Base-by-base conservation (phyloP, 73 alveolate genomes). In the Stentor roeselii region DNA sequence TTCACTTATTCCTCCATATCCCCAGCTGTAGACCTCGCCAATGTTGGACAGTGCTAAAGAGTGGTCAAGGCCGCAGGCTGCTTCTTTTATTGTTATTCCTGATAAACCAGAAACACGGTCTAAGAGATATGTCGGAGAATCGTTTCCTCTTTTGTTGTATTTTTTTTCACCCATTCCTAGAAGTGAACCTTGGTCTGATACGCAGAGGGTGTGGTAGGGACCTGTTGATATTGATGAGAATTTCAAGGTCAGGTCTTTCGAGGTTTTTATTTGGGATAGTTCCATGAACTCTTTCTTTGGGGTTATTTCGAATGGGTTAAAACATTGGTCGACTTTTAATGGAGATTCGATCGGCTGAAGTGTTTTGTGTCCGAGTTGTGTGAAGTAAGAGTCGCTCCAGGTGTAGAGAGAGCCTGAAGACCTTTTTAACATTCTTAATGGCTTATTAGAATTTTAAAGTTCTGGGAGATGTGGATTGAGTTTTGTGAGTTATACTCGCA, bases 1-100 rank as follows among this genome's bases (percentile, higher is more conserved):
- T 14, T 67, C 0, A 67, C 27, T 67, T 67, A 27, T 40, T 21
- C 80, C 80, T 30, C 80, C 80, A 67, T 67, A 67, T 67, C 80
- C 80, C 80, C 80, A 67, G 41, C 42, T 67, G 37, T 21, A 67
- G 2, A 67, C 80, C 34, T 32, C 34, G 11, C 80, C 80, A 67
- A 1, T 30, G 2, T 34, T 32, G 11, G 1, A 27, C 41, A 67
- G 2, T 30, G 80, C 80, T 2, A 67, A 67, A 0, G 80, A 27
- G 80, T 2, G 34, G 34, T 67, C 80, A 30, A 67, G 41, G 41
- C 42, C 80, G 11, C n/a, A 67, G 14, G 80, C 37, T 21, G 34
- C 80, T 15, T 67, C 41, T 0, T 11, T 27, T 21, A 67, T 32
- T 21, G 11, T 34, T 1, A n/a, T 30, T 2, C 80, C 80, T 0